phyloP scores from a whole-genome alignment of 2,329 filamentous ascomycete species.

The Amauroascus niger region DNA sequence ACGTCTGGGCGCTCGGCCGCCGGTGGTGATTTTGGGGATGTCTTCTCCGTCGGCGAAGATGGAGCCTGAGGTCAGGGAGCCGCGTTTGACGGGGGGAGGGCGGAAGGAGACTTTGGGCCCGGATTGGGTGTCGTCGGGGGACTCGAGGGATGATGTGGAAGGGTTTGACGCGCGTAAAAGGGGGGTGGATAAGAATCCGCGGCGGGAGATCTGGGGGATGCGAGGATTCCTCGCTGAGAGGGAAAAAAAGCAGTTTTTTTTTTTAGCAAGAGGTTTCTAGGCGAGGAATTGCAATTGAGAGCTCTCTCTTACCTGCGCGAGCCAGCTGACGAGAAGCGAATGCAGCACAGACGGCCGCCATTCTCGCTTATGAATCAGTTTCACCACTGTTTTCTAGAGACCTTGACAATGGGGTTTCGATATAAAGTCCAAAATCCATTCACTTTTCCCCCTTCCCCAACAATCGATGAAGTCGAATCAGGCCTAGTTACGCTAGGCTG shows the following conservation, averaged over 20 bases:
- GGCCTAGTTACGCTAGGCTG: too few relatives aligned
- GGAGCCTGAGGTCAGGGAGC: conserved; percentile 30
- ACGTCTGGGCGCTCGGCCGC: conserved; percentile 17
- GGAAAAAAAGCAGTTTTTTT: too few relatives aligned
- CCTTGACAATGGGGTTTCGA: too few relatives aligned
- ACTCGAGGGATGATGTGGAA: not conserved
- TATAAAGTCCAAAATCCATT: too few relatives aligned
- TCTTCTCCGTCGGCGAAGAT: conserved; percentile 35
- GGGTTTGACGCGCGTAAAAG: conserved; percentile 6
- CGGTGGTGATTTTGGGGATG: conserved; percentile 20
- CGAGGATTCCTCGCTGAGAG: conserved; percentile 10
- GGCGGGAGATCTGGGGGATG: conserved; percentile 15
- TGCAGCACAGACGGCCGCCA: conserved; percentile 33
- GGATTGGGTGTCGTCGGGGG: not conserved
- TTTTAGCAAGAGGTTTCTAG: not conserved
- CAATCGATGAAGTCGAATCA: too few relatives aligned
- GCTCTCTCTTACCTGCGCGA: conserved; percentile 27
- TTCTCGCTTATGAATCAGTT: conserved; percentile 15
- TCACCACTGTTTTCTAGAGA: too few relatives aligned
- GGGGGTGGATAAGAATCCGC: conserved; percentile 14
- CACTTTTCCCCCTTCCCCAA: too few relatives aligned
- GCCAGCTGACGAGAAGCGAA: conserved; percentile 32
- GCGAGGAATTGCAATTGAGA: not conserved
- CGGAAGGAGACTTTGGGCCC: conserved; percentile 9
- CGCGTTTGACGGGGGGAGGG: conserved; percentile 23